Conservation (phyloP, 2,329 filamentous ascomycete genomes). For the Grosmannia huntii region DNA sequence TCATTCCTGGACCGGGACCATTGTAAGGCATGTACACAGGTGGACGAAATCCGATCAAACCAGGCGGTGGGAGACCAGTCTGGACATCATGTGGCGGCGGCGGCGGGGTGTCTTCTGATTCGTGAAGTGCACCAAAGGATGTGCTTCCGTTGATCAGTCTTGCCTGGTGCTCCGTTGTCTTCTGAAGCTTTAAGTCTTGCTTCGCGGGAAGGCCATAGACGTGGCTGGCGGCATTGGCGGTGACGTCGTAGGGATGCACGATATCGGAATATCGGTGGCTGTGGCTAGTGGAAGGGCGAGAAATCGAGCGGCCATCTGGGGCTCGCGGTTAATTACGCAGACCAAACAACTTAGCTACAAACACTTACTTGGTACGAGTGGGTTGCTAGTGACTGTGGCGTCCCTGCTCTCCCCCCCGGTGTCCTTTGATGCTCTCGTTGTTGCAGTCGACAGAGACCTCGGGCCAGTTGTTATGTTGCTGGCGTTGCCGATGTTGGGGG, state of each 20-base stretch:
- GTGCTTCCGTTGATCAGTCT: constrained; percentile 43
- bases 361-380: not conserved
- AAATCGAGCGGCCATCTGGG: not conserved
- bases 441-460: not conserved
- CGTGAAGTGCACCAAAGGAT: constrained; percentile 41
- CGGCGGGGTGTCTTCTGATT: constrained; percentile 46
- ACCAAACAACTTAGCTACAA: not conserved
- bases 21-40: constrained; percentile 2
- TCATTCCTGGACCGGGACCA: constrained; percentile 1
- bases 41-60: constrained; percentile 16
- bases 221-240: not conserved
- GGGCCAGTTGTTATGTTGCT: not conserved
- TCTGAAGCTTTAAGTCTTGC: not conserved
- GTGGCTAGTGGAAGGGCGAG: not conserved
- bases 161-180: constrained; percentile 29
- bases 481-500: too few species aligned
- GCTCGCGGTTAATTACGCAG: not conserved
- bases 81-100: constrained; percentile 16
- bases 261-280: not conserved
- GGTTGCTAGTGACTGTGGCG: not conserved
- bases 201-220: not conserved
- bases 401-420: not conserved
- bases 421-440: not conserved
- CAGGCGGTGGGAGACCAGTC: constrained; percentile 4
- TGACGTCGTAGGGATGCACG: not conserved